Base-by-base conservation (phyloP, 345 rosid species). In the Eucalyptus curtisii region DNA sequence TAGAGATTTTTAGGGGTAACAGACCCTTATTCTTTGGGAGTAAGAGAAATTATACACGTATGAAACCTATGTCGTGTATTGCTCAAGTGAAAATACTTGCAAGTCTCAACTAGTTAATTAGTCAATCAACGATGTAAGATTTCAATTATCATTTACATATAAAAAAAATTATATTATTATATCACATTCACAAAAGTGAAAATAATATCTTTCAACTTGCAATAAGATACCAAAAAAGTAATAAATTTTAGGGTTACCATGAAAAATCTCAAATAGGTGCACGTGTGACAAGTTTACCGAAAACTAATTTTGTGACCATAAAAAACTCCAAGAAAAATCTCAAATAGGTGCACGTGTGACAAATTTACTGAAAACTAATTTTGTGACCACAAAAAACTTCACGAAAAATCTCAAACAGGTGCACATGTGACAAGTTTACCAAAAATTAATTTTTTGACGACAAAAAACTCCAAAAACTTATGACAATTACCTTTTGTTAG, bases 221-320 rank as follows among this genome's bases (percentile, higher is more conserved):
- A 64, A 64, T 64, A 1, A n/a, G 40, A 64, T n/a, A 15, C 40
- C 76, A 7, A 64, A 64, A 7, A n/a, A 64, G 10, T 64, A 64
- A 17, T n/a, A 4, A 30, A 52, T 19, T 52, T 52, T 20, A 52
- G 57, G 25, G 57, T 52, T 55, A 55, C 6, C 61, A 55, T 1
- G 6, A 55, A 55, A 55, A 55, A 55, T 9, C 11, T 22, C 59
- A 55, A 55, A 22, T 2, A 9, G 1, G 13, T 55, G 13, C 61
- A 0, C 2, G 1, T 55, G 30, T 55, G 61, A 55, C 6, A 55
- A 24, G 1, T 55, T 9, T 55, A 55, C 13, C 1, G 0, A 25
- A 55, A 25, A 55, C 1, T 9, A 55, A 24, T 9, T 55, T 55
- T 55, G 2, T 55, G 13, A 55, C 13, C 27, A 55, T 3, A 55